Conservation (phyloP, 2,329 filamentous ascomycete species). For the Lachnellula arida region DNA sequence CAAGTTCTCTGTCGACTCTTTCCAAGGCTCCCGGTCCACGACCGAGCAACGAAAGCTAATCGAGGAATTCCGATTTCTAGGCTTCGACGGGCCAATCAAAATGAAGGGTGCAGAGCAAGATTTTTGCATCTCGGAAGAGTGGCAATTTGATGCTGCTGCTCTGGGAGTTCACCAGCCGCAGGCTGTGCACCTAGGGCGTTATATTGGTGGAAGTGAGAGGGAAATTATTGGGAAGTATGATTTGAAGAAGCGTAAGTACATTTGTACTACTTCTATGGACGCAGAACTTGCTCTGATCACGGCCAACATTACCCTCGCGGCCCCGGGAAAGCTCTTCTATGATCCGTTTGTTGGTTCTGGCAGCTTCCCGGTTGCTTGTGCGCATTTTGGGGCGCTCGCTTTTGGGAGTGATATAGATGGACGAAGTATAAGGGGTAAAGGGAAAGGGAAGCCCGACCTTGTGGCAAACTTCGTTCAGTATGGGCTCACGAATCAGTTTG, state of each 20-base stretch:
- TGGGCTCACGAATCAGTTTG: constrained; percentile 56
- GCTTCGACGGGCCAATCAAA: constrained; percentile 70
- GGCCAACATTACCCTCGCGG: constrained; percentile 82
- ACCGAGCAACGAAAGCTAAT: constrained; percentile 69
- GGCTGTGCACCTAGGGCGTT: constrained; percentile 66
- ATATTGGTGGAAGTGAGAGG: constrained; percentile 61
- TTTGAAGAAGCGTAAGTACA: constrained; percentile 89
- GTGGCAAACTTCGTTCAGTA: constrained; percentile 82
- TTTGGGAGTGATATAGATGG: constrained; percentile 94
- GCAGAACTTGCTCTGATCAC: constrained; percentile 87
- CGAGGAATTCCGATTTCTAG: constrained; percentile 74
- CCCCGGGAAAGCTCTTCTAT: constrained; percentile 79
- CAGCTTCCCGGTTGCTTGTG: constrained; percentile 84
- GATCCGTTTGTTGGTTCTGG: constrained; percentile 96
- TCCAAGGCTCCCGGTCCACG: constrained; percentile 64
- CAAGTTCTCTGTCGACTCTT: constrained; percentile 81
- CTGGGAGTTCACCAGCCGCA: constrained; percentile 50
- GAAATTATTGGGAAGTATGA: constrained; percentile 70
- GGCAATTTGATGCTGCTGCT: constrained; percentile 50
- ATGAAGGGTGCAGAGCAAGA: constrained; percentile 70
- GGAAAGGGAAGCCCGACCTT: constrained; percentile 43
- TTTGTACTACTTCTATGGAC: constrained; percentile 96
- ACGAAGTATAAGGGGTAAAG: constrained; percentile 72
- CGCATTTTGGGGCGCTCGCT: constrained; percentile 79
- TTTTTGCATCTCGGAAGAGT: constrained; percentile 82